Conservation (phyloP, 768 basidiomycete genomes). For the Hygrocybe coccinea region DNA sequence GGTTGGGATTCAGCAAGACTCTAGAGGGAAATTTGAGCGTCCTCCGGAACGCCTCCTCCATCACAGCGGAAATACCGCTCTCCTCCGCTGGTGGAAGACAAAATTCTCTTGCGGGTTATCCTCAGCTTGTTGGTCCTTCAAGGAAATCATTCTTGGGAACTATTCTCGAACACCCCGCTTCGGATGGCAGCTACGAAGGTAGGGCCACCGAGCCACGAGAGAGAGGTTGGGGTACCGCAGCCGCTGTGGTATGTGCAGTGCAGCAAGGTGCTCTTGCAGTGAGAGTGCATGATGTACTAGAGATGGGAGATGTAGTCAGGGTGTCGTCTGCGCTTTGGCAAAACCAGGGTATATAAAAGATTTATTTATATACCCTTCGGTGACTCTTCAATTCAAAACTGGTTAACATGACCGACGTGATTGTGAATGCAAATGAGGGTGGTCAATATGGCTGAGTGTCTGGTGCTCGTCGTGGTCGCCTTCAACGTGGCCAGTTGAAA, state of each 20-base stretch:
- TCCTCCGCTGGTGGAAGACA: constrained; percentile 13
- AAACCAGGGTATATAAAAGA: too few species aligned
- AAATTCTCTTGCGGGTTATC: constrained; percentile 56
- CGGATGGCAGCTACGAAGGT: constrained; percentile 28
- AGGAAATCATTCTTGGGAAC: constrained; percentile 80
- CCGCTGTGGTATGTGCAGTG: constrained; percentile 66
- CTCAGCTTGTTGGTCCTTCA: constrained; percentile 71
- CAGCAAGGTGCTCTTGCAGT: constrained; percentile 70
- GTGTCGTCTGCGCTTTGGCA: constrained; percentile 61
- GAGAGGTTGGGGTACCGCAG: constrained; percentile 73
- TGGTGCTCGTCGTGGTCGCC: too few species aligned
- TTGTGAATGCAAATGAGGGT: neutral
- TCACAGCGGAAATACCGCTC: constrained; percentile 20
- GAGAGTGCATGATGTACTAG: constrained; percentile 75
- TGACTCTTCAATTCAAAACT: too few species aligned
- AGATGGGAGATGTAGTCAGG: constrained; percentile 68
- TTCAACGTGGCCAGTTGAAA: too few species aligned
- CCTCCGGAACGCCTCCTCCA: constrained; percentile 51
- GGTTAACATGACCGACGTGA: neutral
- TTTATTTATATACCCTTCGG: too few species aligned
- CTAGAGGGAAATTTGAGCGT: constrained; percentile 67
- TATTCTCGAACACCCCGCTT: constrained; percentile 48
- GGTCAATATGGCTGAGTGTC: too few species aligned
- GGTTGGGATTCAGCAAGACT: constrained; percentile 91
- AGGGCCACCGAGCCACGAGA: constrained; percentile 59